Conservation (phyloP, 257 asterid genomes). For the Salvia splendens region DNA sequence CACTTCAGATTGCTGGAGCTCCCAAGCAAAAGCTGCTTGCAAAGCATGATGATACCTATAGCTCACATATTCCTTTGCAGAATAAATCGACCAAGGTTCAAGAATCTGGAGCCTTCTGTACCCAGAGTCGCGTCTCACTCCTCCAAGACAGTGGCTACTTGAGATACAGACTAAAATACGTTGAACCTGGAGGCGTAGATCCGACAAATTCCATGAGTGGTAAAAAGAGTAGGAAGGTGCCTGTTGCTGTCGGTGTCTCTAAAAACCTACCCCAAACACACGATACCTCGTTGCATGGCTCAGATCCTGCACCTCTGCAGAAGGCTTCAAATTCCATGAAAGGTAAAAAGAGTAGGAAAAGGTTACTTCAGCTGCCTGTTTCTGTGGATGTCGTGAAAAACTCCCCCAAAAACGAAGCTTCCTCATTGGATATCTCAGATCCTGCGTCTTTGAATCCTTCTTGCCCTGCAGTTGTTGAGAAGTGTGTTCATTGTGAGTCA, state of each 20-base stretch:
- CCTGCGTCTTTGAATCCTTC: conserved; percentile 4
- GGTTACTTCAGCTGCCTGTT: conserved; percentile 18
- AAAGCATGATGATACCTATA: conserved; percentile 21
- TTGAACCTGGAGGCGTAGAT: conserved; percentile 40
- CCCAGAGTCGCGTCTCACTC: conserved; percentile 66
- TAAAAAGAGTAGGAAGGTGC: conserved; percentile 36
- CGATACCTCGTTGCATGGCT: neutral
- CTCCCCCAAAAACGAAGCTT: neutral
- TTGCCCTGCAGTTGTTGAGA: conserved; percentile 33
- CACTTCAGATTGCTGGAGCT: conserved; percentile 31
- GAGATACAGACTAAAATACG: conserved; percentile 55
- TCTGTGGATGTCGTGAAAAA: conserved; percentile 11
- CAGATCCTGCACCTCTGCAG: conserved; percentile 16
- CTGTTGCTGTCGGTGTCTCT: conserved; percentile 18
- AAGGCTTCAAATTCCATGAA: conserved; percentile 37
- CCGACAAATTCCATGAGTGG: conserved; percentile 40
- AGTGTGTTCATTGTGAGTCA: conserved; percentile 68
- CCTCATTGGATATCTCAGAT: neutral
- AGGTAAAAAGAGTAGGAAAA: conserved; percentile 38
- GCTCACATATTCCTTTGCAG: conserved; percentile 6
- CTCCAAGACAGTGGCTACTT: conserved; percentile 59
- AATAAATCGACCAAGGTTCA: conserved; percentile 29
- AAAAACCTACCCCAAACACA: neutral
- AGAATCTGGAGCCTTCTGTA: conserved; percentile 44
- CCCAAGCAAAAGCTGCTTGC: conserved; percentile 31